Base-by-base conservation (phyloP, 495 filamentous ascomycete species). In the Thermochaetoides thermophila region DNA sequence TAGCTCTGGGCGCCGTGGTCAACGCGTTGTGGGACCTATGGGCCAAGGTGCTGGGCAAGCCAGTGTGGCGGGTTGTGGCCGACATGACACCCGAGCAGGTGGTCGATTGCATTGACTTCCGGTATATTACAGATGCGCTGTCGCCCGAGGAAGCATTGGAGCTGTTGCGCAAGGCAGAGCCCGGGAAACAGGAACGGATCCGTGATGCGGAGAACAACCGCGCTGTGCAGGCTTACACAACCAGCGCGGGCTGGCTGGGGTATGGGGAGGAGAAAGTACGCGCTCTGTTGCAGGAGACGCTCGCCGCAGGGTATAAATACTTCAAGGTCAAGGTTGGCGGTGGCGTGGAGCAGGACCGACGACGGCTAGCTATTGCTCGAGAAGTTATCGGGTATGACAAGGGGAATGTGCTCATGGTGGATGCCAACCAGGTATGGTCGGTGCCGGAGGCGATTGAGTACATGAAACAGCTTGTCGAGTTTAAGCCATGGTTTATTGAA, bases 1-100 rank as follows among this genome's bases (percentile, higher is more conserved):
- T 95, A 0, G 86, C 86, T 2, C 75, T 91, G 0, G 84, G 81
- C 17, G 82, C 85, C 21, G 78, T 93, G 15, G 78, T 95, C 34
- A 95, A 95, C 52, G 86, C 84, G 1, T 59, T 92, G 40, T 95
- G 86, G 86, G 86, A 95, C 59, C 73, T 95, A 11, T 92, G 86
- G 85, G 83, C 83, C 25, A 93, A 93, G 55, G 66, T 67, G 8
- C 71, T 85, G 11, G 62, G 69, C 22, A 93, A 92, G 57, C 86
- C 86, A 8, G 79, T 95, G 3, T 95, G 86, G 86, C 68, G 75
- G 16, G 76, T 94, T 40, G 76, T 94, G 6, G 78, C 78, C 0
- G 84, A 92, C 29, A 91, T 94, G 79, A 75, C 66, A 3, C 82
- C 84, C 4, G 78, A 89, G 56, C 74, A 93, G 56, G 71, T 89